Evolutionary conservation across 768 basidiomycete genomes (phyloP), one percentile per base, ranked within the genome.

Genomic region (Bullera alba): DNA sequence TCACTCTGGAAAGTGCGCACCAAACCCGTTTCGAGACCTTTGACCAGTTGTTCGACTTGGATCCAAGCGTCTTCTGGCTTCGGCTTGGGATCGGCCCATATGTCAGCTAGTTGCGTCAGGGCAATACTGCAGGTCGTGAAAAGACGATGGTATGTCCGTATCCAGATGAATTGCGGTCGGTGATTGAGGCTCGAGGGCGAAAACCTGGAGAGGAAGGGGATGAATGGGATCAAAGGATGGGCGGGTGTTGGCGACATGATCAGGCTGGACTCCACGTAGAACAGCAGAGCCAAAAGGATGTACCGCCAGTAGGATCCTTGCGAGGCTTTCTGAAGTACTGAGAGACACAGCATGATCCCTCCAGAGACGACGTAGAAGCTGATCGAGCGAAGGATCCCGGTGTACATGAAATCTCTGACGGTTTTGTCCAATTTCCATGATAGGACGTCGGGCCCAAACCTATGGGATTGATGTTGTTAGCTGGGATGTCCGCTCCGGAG

Each of bases 361-460:
- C 52, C 58, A 19, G 63, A 65, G 6, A 57, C 47, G 25, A 65
- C 23, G 35, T 63, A 68, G 44, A 68, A 68, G 3, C 66, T 63
- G 12, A 54, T 38, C 5, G 56, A 56, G 4, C 52, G 55, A 15
- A 43, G 41, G 7, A 68, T 23, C 0, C 66, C 66, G 5, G 48
- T 32, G 2, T 46, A 21, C 29, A 62, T 60, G 32, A 54, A 65
- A 23, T 68, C 66, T n/a, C 53, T 26, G 4, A 57, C 25, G 5
- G 57, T 44, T 23, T 53, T 42, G 26, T 44, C n/a, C 26, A 56
- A 51, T 30, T 51, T 51, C 64, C 60, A 66, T 14, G 32, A n/a
- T 15, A 56, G 8, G 26, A 63, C 44, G 1, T 57, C 44, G 7
- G 64, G 61, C 12, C 64, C 64, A 32, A 66, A 66, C 10, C 61